A percentile compares a stretch with the other conserved stretches of the same genome.
These are phyloP conservation scores for Kalanchoe fedtschenkoi DNA, from an alignment of 164 flowering plant genomes.

Conservation along the genomic window DNA sequence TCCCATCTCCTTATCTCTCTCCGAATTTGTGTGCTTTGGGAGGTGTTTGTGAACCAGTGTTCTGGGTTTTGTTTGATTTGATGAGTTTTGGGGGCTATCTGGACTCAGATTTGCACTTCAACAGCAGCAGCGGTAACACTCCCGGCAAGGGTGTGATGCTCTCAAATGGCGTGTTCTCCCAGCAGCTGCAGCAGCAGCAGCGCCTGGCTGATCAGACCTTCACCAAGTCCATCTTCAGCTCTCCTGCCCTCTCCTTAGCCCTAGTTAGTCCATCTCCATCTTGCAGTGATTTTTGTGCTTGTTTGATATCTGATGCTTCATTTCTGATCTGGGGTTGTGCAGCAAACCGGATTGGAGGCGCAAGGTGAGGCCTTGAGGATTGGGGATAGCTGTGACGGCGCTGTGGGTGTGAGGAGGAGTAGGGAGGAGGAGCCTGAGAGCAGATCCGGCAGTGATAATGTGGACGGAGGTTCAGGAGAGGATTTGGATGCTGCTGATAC, in stretches of 20 bases:
- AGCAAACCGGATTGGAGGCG: constrained; percentile 69
- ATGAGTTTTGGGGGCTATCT: constrained; percentile 96
- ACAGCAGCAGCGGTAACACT: constrained; percentile 22
- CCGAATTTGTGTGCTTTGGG: background rate
- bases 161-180: constrained; percentile 11
- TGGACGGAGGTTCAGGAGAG: constrained; percentile 86
- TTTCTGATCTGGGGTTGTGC: constrained; percentile 10
- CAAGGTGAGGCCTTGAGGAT: constrained; percentile 42
- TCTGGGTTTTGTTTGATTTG: constrained; percentile 20
- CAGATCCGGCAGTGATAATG: constrained; percentile 90
- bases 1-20: background rate
- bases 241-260: constrained; percentile 94
- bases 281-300: background rate
- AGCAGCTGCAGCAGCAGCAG: constrained; percentile 10
- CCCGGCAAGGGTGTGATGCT: constrained; percentile 31
- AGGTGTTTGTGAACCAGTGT: background rate
- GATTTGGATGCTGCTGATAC: constrained; percentile 66
- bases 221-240: constrained; percentile 65
- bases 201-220: constrained; percentile 41
- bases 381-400: constrained; percentile 25
- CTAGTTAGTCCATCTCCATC: constrained; percentile 35
- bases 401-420: constrained; percentile 25
- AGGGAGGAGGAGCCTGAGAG: constrained; percentile 88
- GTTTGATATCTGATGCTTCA: background rate
- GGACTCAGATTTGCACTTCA: constrained; percentile 57